Conservation (phyloP, 495 filamentous ascomycete genomes). For the Penicillium mononematosum region DNA sequence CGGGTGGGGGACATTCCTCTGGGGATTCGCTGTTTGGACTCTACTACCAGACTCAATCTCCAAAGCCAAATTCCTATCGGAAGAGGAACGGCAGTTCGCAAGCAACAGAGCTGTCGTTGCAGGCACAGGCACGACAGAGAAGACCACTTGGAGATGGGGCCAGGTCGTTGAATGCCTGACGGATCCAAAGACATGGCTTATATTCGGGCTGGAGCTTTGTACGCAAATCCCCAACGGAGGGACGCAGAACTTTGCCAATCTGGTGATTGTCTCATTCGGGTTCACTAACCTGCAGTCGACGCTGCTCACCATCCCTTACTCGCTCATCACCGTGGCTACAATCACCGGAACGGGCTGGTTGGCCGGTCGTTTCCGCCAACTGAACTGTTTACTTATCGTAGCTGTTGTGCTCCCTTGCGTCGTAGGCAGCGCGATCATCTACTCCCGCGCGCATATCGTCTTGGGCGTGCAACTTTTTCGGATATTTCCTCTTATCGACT, state of each 20-base stretch:
- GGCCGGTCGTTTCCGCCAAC: slow-evolving; percentile 30
- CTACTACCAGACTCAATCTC: slow-evolving; percentile 63
- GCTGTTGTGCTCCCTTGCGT: slow-evolving; percentile 37
- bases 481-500: slow-evolving; percentile 57
- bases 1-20: slow-evolving; percentile 54
- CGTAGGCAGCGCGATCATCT: slow-evolving; percentile 59
- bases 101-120: slow-evolving; percentile 46
- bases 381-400: slow-evolving; percentile 36
- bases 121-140: slow-evolving; percentile 49
- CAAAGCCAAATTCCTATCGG: slow-evolving; percentile 55
- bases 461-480: slow-evolving; percentile 55
- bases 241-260: slow-evolving; percentile 46
- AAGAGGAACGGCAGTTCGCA: slow-evolving; percentile 55
- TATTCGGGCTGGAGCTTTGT: slow-evolving; percentile 58
- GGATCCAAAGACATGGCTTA: slow-evolving; percentile 60
- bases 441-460: slow-evolving; percentile 49
- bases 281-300: slow-evolving; percentile 44
- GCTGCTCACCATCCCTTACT: slow-evolving; percentile 43
- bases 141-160: slow-evolving; percentile 54
- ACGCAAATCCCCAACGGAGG: slow-evolving; percentile 47
- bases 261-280: slow-evolving; percentile 46
- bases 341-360: slow-evolving; percentile 42
- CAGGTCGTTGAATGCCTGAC: slow-evolving; percentile 52
- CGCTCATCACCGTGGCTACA: slow-evolving; percentile 38
- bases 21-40: slow-evolving; percentile 52